Conservation (phyloP, 192 early-diverging fungal species). For the Dimargaris verticillata region DNA sequence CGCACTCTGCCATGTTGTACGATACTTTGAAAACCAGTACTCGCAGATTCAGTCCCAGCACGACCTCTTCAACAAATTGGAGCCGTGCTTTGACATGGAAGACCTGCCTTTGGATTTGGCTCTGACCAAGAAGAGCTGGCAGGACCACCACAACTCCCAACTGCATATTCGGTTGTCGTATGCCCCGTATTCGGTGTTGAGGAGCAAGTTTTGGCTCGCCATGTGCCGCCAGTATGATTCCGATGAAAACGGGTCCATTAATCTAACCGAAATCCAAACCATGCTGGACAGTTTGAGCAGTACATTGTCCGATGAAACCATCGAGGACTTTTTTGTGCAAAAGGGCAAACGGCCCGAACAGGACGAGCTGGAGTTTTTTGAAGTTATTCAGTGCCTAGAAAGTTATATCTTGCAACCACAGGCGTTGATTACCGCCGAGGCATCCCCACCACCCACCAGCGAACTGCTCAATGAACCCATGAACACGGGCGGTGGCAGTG, state of each 20-base stretch:
- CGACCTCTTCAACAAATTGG: background rate
- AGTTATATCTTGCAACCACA: background rate
- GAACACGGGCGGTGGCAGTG: no score
- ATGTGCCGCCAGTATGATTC: constrained; percentile 41
- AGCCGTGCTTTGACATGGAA: constrained; percentile 22
- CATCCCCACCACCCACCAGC: no score
- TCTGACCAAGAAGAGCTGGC: constrained; percentile 19
- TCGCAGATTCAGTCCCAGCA: background rate
- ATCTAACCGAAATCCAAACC: constrained; percentile 39
- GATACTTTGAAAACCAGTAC: constrained; percentile 16
- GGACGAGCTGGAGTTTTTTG: constrained; percentile 48
- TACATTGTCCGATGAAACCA: constrained; percentile 42
- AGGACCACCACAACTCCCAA: constrained; percentile 23
- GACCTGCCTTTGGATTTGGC: constrained; percentile 21
- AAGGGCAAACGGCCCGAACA: constrained; percentile 27
- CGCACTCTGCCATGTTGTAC: constrained; percentile 32
- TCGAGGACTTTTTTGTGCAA: constrained; percentile 36
- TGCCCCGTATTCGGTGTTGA: constrained; percentile 41
- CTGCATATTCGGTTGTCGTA: constrained; percentile 42
- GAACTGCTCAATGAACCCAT: no score
- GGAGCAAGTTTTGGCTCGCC: constrained; percentile 54
- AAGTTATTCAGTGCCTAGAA: constrained; percentile 43
- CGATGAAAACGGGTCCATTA: constrained; percentile 41
- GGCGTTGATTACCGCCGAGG: background rate
- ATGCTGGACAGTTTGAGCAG: constrained; percentile 57